phyloP scores from a whole-genome alignment of 2,329 filamentous ascomycete species.

The Penicillium sp. region DNA sequence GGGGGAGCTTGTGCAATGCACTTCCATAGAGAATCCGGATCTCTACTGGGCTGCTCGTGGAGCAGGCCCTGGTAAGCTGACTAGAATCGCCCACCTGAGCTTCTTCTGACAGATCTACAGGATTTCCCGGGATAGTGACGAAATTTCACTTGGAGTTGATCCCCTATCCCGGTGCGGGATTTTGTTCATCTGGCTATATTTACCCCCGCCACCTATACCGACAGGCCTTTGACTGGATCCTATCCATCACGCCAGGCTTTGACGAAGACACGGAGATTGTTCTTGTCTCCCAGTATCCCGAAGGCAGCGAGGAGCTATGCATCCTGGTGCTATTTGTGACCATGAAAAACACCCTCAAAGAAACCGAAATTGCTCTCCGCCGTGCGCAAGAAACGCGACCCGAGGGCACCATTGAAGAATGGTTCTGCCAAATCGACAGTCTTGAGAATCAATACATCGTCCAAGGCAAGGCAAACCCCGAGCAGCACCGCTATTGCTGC shows the following conservation, averaged over 20 bases:
- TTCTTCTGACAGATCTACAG: not conserved
- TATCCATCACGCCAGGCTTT: slow-evolving; percentile 29
- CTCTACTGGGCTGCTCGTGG: slow-evolving; percentile 48
- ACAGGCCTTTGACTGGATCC: slow-evolving; percentile 45
- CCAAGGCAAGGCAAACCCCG: slow-evolving; percentile 46
- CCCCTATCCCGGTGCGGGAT: slow-evolving; percentile 13
- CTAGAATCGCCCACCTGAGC: too few species aligned
- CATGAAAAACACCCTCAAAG: slow-evolving; percentile 15
- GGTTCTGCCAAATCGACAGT: slow-evolving; percentile 37
- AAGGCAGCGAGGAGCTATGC: slow-evolving; percentile 9
- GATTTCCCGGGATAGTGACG: slow-evolving; percentile 50
- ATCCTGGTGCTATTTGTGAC: slow-evolving; percentile 14
- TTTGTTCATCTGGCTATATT: slow-evolving; percentile 37
- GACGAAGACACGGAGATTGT: slow-evolving; percentile 15
- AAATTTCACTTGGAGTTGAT: slow-evolving; percentile 42
- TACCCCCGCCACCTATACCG: slow-evolving; percentile 41
- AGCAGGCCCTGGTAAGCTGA: slow-evolving; percentile 36
- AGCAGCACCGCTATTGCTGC: slow-evolving; percentile 45
- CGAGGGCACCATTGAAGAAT: slow-evolving; percentile 28
- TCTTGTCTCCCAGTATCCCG: slow-evolving; percentile 8
- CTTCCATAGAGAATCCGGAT: slow-evolving; percentile 35
- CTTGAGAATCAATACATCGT: slow-evolving; percentile 16
- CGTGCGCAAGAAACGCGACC: slow-evolving; percentile 36
- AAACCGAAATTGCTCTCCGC: slow-evolving; percentile 29
- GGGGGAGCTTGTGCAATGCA: slow-evolving; percentile 21